Conservation (phyloP, 208 protist species). For the Crithidia brevicula region DNA sequence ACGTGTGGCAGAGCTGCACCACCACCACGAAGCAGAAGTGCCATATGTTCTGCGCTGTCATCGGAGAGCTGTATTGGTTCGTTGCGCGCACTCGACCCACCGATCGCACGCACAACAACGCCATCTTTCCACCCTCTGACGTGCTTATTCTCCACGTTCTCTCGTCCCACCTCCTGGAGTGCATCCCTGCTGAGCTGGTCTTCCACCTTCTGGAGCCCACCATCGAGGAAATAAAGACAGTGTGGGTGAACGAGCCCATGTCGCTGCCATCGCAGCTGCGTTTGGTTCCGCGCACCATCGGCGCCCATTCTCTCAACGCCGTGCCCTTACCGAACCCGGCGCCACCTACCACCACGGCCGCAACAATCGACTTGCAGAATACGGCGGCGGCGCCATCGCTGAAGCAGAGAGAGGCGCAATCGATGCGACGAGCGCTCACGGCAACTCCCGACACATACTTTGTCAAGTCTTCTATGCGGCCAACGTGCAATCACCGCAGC, state of each 20-base stretch:
- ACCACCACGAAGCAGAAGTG: slow-evolving; percentile 35
- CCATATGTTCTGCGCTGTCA: slow-evolving; percentile 75
- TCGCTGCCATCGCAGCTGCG: slow-evolving; percentile 77
- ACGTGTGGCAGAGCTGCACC: neutral
- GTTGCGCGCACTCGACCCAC: slow-evolving; percentile 75
- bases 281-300: slow-evolving; percentile 62
- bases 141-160: slow-evolving; percentile 88
- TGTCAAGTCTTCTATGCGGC: slow-evolving; percentile 63
- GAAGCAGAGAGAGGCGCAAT: slow-evolving; percentile 18
- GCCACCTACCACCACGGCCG: neutral
- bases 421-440: slow-evolving; percentile 32
- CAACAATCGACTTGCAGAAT: neutral
- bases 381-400: neutral
- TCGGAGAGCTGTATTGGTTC: slow-evolving; percentile 91
- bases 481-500: slow-evolving; percentile 43
- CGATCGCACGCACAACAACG: slow-evolving; percentile 90
- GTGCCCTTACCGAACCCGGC: slow-evolving; percentile 11
- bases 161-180: slow-evolving; percentile 76
- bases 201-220: slow-evolving; percentile 51
- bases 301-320: slow-evolving; percentile 46
- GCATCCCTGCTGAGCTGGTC: slow-evolving; percentile 79
- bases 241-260: slow-evolving; percentile 84
- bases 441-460: slow-evolving; percentile 31
- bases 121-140: slow-evolving; percentile 89
- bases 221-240: slow-evolving; percentile 48